Evolutionary conservation across 2,329 filamentous ascomycete genomes (phyloP).

Genomic region (Phoma sp.): DNA sequence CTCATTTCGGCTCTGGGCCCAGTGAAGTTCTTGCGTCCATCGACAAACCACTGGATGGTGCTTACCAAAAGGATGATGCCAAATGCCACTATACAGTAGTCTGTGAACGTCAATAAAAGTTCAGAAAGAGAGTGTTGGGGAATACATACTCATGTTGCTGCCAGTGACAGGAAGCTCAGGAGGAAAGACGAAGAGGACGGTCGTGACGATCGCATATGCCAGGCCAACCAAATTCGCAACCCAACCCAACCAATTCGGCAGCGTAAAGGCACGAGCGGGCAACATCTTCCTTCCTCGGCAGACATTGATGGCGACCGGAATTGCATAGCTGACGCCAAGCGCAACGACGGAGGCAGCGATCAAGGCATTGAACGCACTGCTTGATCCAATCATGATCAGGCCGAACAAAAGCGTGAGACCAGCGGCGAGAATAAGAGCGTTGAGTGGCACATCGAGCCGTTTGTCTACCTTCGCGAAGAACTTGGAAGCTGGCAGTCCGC

Average conservation of each 20-base stretch:
- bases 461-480: conserved; percentile 68
- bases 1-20: conserved; percentile 54
- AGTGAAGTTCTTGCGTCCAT: conserved; percentile 66
- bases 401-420: conserved; percentile 71
- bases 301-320: conserved; percentile 74
- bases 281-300: conserved; percentile 70
- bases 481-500: conserved; percentile 67
- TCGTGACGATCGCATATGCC: conserved; percentile 71
- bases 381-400: conserved; percentile 71
- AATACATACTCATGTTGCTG: conserved; percentile 69
- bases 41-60: conserved; percentile 64
- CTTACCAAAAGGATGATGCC: conserved; percentile 65
- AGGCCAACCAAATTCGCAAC: conserved; percentile 66
- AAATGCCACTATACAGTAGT: conserved; percentile 64
- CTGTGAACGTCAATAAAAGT: conserved; percentile 29
- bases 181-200: conserved; percentile 77
- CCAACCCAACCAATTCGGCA: conserved; percentile 65
- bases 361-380: conserved; percentile 73
- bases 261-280: conserved; percentile 64
- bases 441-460: conserved; percentile 68
- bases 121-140: not conserved
- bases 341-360: conserved; percentile 74
- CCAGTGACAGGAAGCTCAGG: conserved; percentile 68
- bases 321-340: conserved; percentile 74
- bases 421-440: conserved; percentile 67